These are phyloP conservation scores for Venturia oleaginea DNA, from an alignment of 2,329 filamentous ascomycete species.

Conservation along the genomic window DNA sequence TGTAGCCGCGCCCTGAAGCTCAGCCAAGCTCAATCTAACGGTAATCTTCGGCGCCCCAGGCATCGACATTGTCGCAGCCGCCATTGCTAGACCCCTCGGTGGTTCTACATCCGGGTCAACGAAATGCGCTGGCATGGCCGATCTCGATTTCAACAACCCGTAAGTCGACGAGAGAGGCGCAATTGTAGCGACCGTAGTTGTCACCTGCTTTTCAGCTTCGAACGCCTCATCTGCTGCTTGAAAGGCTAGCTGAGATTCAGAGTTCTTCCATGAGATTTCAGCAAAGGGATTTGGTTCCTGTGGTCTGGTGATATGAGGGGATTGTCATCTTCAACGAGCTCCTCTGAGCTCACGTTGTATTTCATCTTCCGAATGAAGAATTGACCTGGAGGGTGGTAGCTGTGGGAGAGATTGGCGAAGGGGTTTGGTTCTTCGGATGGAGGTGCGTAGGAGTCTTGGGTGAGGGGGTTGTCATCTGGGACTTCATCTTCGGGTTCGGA, in stretches of 20 bases:
- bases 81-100: background rate
- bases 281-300: background rate
- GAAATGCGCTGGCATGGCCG: background rate
- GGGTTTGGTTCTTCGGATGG: background rate
- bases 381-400: background rate
- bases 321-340: background rate
- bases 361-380: background rate
- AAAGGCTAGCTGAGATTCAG: background rate
- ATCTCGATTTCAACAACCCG: background rate
- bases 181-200: background rate
- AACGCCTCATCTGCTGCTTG: background rate
- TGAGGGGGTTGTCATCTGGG: background rate
- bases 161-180: background rate
- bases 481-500: background rate
- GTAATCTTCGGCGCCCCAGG: background rate
- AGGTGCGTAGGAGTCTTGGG: background rate
- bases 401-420: background rate
- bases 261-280: background rate
- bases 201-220: background rate
- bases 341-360: background rate
- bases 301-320: background rate
- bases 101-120: background rate
- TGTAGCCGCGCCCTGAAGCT: background rate
- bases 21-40: background rate
- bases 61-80: too few species aligned